These are phyloP conservation scores for Lactarius sp. DNA, from an alignment of 768 basidiomycete genomes.

Conservation along the genomic window DNA sequence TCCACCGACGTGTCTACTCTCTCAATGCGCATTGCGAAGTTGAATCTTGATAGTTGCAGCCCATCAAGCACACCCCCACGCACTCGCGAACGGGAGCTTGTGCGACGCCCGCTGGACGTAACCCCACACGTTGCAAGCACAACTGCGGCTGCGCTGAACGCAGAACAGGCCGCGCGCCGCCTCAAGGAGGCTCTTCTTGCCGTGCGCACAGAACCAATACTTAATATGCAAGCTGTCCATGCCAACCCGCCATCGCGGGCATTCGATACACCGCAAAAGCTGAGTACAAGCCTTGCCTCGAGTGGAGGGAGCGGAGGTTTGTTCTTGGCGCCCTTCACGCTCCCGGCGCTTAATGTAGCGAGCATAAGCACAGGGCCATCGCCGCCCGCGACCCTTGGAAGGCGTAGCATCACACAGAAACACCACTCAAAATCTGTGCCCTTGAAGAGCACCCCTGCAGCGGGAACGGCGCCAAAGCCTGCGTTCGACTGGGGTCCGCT, in stretches of 20 bases:
- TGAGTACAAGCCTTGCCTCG: constrained; percentile 1
- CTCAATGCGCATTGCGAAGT: constrained; percentile 46
- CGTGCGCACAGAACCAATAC: constrained; percentile 56
- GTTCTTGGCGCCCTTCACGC: constrained; percentile 8
- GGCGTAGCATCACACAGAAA: constrained; percentile 25
- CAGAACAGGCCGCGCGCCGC: constrained; percentile 66
- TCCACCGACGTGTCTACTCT: constrained; percentile 49
- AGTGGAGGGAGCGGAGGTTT: not conserved
- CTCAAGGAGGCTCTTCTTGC: constrained; percentile 64
- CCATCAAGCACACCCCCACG: constrained; percentile 32
- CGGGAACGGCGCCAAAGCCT: constrained; percentile 16
- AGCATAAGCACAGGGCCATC: constrained; percentile 11
- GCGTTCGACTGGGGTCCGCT: constrained; percentile 61
- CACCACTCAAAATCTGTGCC: constrained; percentile 36
- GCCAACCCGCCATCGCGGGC: constrained; percentile 31
- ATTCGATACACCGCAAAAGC: constrained; percentile 20
- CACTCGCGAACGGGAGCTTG: constrained; percentile 12
- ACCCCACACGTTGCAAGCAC: constrained; percentile 66
- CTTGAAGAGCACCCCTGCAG: constrained; percentile 30
- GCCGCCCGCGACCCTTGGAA: constrained; percentile 4
- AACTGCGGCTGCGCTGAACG: constrained; percentile 77
- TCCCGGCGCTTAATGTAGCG: constrained; percentile 7
- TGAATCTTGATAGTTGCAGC: constrained; percentile 41
- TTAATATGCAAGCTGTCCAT: constrained; percentile 51
- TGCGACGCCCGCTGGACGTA: constrained; percentile 28